Conservation (phyloP, 2,329 filamentous ascomycete genomes). For the Tolypocladium ovalisporum region DNA sequence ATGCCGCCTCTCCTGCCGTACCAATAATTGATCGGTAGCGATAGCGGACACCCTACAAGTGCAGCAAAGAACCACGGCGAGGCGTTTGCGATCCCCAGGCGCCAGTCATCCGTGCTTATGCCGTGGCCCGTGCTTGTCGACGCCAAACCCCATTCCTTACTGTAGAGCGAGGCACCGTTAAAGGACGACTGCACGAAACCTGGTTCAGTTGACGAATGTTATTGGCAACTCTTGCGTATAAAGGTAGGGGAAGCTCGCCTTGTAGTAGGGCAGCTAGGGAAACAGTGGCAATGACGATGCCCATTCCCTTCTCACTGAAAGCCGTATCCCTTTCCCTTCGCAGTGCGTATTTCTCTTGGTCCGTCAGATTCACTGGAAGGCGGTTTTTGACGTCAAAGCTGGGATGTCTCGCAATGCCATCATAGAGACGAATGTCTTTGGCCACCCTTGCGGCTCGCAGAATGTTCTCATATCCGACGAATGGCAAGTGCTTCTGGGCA, state of each 20-base stretch:
- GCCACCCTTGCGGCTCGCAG: conserved; percentile 29
- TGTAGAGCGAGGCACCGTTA: conserved; percentile 27
- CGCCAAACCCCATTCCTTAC: conserved; percentile 9
- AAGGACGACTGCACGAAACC: conserved; percentile 33
- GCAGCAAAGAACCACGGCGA: conserved; percentile 28
- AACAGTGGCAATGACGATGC: conserved; percentile 28
- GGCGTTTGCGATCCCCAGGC: conserved; percentile 27
- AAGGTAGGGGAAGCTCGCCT: conserved; percentile 5
- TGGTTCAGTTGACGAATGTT: background rate
- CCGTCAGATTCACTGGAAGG: conserved; percentile 20
- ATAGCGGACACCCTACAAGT: conserved; percentile 25
- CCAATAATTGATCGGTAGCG: conserved; percentile 28
- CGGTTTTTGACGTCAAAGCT: conserved; percentile 6
- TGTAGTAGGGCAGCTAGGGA: conserved; percentile 32
- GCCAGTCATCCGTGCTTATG: conserved; percentile 20
- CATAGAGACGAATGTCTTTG: conserved; percentile 27
- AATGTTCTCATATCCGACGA: conserved; percentile 17
- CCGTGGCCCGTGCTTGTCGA: background rate
- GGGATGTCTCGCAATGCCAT: conserved; percentile 20
- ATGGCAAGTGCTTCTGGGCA: conserved; percentile 13
- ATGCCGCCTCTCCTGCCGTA: conserved; percentile 29
- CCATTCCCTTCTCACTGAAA: conserved; percentile 27
- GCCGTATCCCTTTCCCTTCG: conserved; percentile 24
- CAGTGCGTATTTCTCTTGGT: conserved; percentile 25
- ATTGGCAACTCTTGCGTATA: background rate